Conservation (phyloP, 1,284 basidiomycete genomes). For the Ceratobasidium sp. region DNA sequence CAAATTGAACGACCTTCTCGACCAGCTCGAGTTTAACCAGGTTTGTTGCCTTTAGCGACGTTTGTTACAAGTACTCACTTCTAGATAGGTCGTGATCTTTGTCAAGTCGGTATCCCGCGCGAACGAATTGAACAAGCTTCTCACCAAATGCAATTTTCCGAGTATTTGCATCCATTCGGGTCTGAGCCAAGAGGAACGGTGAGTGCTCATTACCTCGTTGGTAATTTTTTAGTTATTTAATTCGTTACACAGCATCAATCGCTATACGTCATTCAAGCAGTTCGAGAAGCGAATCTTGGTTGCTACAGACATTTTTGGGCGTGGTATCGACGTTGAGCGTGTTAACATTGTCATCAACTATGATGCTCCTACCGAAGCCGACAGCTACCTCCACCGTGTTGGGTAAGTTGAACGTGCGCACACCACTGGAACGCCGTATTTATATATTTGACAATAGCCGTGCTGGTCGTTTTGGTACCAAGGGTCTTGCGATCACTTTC, state of each 20-base stretch:
- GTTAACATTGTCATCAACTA: constrained; percentile 97
- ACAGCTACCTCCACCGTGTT: constrained; percentile 98
- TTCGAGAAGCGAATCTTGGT: constrained; percentile 99
- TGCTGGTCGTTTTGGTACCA: constrained; percentile 99
- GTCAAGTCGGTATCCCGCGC: constrained; percentile 98
- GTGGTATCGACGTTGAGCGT: constrained; percentile 97
- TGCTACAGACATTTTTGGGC: constrained; percentile 96
- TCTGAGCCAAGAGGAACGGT: constrained; percentile 95
- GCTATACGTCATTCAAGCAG: constrained; percentile 99
- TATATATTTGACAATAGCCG: constrained; percentile 60
- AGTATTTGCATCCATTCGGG: constrained; percentile 98
- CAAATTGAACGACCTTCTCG: constrained; percentile 96
- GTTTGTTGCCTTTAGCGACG: no score
- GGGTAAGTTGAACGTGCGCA: constrained; percentile 62
- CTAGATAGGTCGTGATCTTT: constrained; percentile 91
- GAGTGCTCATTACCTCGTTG: constrained; percentile 50
- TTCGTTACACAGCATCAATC: constrained; percentile 72
- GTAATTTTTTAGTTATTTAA: neutral
- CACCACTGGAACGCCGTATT: neutral
- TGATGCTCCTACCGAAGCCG: constrained; percentile 95
- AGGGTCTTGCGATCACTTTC: constrained; percentile 99
- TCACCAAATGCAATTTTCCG: constrained; percentile 98
- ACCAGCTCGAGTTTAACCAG: constrained; percentile 98
- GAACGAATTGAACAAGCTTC: constrained; percentile 93
- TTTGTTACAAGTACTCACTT: constrained; percentile 24